phyloP scores from a whole-genome alignment of 768 basidiomycete species.

The Trametes gibbosa region DNA sequence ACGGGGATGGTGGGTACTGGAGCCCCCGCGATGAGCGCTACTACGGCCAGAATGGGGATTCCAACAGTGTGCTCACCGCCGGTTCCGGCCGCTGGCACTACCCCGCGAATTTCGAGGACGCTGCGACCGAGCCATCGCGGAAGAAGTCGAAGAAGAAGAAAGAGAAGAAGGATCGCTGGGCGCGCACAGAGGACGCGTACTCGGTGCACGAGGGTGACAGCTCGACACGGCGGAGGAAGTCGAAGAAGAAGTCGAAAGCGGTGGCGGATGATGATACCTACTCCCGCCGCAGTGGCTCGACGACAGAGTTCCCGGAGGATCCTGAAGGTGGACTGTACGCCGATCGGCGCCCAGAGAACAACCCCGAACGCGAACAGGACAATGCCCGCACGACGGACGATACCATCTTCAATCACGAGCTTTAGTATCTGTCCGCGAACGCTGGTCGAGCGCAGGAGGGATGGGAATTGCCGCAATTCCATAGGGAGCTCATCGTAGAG shows the following conservation, averaged over 20 bases:
- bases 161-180: slow-evolving; percentile 86
- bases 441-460: background rate
- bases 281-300: slow-evolving; percentile 35
- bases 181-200: slow-evolving; percentile 83
- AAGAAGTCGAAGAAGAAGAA: slow-evolving; percentile 50
- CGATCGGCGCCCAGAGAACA: slow-evolving; percentile 24
- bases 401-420: slow-evolving; percentile 64
- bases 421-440: slow-evolving; percentile 35
- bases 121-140: slow-evolving; percentile 36
- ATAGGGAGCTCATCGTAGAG: background rate
- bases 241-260: slow-evolving; percentile 51
- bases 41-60: slow-evolving; percentile 51
- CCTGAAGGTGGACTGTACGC: slow-evolving; percentile 68
- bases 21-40: slow-evolving; percentile 71
- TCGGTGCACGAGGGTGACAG: slow-evolving; percentile 36
- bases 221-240: slow-evolving; percentile 53
- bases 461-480: background rate
- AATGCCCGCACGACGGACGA: slow-evolving; percentile 35
- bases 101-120: slow-evolving; percentile 79
- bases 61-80: slow-evolving; percentile 32
- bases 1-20: slow-evolving; percentile 60
- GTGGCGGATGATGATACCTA: slow-evolving; percentile 38
- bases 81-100: slow-evolving; percentile 72
- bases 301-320: slow-evolving; percentile 66
- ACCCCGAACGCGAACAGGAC: slow-evolving; percentile 4